Base-by-base conservation (phyloP, 495 filamentous ascomycete species). In the Tirmania nivea region DNA sequence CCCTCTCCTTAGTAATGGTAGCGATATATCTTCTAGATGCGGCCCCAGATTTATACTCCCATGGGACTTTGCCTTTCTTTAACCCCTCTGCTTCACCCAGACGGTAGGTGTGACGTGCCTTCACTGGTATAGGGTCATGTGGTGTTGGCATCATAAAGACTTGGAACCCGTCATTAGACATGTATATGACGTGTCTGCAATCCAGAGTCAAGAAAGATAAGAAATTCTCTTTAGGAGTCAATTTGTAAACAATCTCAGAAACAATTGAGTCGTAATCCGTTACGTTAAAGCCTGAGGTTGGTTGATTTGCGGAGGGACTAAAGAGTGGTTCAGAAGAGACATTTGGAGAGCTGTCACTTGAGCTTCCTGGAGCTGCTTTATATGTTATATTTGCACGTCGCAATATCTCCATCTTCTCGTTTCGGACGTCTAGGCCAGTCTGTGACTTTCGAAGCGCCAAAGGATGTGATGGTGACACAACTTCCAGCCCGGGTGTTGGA, bases 181-280 rank as follows among this genome's bases (percentile, higher is more conserved):
- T 45, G 48, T 59, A 65, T 16, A 64, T 53, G 8, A 53, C 54
- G 55, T 64, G 51, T 45, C 52, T 59, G 19, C 56, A 60, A 34
- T 64, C 39, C 62, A 8, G 56, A 50, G 10, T 59, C 60, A 36
- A 61, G 55, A 17, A 54, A 55, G 48, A 54, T 56, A 19, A 39
- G 56, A 48, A 64, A 64, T 50, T 56, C 62, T 65, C 62, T 50
- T 65, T 65, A 8, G 56, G 20, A 16, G 56, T 54, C 17, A 64
- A 48, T 50, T 59, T 64, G 34, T 59, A 64, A 35, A 55, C 25
- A 10, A 52, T 52, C 20, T 64, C 62, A 51, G 52, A 42, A 12
- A 61, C 20, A 25, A 50, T 50, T 31, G n/a, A 19, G 48, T 50
- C 48, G 48, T 50, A 50, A 12, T 50, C 48, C 39, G 17, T 19